Evolutionary conservation across 2,329 filamentous ascomycete species (phyloP).

Genomic region (Fusarium sp.): DNA sequence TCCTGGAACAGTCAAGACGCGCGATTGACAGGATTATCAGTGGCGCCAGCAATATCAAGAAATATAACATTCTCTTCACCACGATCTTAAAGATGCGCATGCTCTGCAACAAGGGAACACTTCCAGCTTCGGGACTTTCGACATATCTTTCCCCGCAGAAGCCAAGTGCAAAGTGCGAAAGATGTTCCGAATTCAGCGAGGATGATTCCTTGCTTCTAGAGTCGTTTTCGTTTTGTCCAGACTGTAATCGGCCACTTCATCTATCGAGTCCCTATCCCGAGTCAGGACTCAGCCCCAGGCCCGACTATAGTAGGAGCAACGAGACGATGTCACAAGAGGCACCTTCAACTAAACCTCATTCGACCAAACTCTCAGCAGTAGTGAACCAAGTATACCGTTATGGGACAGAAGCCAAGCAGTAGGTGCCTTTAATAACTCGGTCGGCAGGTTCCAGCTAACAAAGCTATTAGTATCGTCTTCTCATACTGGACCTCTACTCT

Average conservation of each 20-base stretch:
- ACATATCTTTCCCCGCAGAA: background rate
- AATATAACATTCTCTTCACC: constrained; percentile 16
- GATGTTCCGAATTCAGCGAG: constrained; percentile 5
- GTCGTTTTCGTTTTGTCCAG: constrained; percentile 10
- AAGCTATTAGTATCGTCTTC: constrained; percentile 14
- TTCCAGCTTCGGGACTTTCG: background rate
- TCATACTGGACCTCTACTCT: constrained; percentile 30
- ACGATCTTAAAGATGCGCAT: constrained; percentile 14
- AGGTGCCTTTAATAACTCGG: background rate
- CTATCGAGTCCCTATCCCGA: constrained; percentile 1
- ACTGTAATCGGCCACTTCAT: constrained; percentile 7
- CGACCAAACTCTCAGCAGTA: constrained; percentile 19
- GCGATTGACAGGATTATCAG: constrained; percentile 13
- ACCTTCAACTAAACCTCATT: background rate
- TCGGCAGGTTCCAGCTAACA: background rate
- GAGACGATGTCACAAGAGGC: background rate
- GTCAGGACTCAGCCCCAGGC: background rate
- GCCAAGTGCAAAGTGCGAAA: constrained; percentile 6
- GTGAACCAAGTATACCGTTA: constrained; percentile 3
- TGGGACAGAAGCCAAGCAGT: constrained; percentile 8
- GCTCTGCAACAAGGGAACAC: constrained; percentile 21
- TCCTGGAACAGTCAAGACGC: background rate
- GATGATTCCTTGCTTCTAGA: constrained; percentile 4
- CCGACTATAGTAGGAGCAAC: background rate
- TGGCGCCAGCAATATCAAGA: background rate